These are phyloP conservation scores for Euphorbia celastroides DNA, from an alignment of 441 rosid genomes.

Conservation along the genomic window DNA sequence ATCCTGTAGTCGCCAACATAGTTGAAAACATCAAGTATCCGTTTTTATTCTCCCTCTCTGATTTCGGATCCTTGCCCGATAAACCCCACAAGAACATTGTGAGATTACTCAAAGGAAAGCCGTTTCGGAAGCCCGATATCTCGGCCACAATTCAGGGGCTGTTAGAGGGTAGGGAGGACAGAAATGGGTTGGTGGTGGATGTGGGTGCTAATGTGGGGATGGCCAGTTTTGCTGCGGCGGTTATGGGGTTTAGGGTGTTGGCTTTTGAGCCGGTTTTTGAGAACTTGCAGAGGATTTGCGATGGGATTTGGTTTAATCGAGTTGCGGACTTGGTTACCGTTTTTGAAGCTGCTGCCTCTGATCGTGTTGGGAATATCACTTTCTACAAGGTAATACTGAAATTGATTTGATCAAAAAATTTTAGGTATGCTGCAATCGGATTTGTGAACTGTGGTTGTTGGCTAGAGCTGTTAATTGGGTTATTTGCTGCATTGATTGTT, in stretches of 20 bases:
- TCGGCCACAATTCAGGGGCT: slow-evolving; percentile 73
- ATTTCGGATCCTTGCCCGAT: slow-evolving; percentile 76
- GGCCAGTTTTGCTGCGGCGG: slow-evolving; percentile 93
- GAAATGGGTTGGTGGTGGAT: slow-evolving; percentile 64
- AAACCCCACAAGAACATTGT: slow-evolving; percentile 95
- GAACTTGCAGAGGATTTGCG: slow-evolving; percentile 90
- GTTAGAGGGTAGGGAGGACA: slow-evolving; percentile 37
- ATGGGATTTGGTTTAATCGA: slow-evolving; percentile 91
- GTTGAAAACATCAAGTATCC: slow-evolving; percentile 83
- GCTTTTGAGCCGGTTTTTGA: slow-evolving; percentile 90
- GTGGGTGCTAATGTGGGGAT: slow-evolving; percentile 96
- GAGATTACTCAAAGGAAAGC: slow-evolving; percentile 82
- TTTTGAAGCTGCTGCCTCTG: slow-evolving; percentile 85
- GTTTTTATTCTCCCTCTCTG: slow-evolving; percentile 74
- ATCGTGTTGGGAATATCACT: slow-evolving; percentile 67
- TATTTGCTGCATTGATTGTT: too few relatives aligned
- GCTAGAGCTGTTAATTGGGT: neutral
- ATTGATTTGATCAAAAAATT: neutral
- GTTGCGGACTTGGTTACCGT: slow-evolving; percentile 57
- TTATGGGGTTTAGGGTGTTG: slow-evolving; percentile 81
- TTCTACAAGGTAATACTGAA: slow-evolving; percentile 64
- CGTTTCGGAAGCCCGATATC: slow-evolving; percentile 81
- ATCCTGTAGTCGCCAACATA: slow-evolving; percentile 81
- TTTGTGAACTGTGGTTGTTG: slow-evolving; percentile 2
- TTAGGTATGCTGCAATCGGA: neutral